Base-by-base conservation (phyloP, 805 yeast species). In the Priceomyces haplophilus region DNA sequence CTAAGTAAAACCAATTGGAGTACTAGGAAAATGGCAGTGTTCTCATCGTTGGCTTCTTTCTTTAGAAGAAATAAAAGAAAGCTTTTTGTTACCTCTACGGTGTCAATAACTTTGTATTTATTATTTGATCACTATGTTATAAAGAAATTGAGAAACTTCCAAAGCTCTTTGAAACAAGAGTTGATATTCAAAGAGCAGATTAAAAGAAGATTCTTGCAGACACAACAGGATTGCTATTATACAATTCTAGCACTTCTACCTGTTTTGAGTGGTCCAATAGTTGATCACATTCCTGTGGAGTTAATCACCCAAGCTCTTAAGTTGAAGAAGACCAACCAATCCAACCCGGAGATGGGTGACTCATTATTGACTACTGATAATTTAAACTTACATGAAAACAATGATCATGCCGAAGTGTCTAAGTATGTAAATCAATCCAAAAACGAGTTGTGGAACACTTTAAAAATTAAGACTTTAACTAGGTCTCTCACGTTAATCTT, bases 191-290 rank as follows among this genome's bases (percentile, higher is more conserved):
- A 69, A 53, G 72, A 69, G 47, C 76, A 71, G 46, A 84, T 90
- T 45, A 83, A 83, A 52, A 75, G 93, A 52, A 69, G 97, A 44
- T 91, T 89, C 55, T 81, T 85, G 39, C 97, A 89, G 67, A 91
- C 97, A 8, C 97, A 90, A 56, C 82, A 83, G 52, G 98, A 91
- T 62, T 87, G 96, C 37, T 74, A 85, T 40, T 81, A 80, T 66
- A 91, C 97, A 0, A 79, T 90, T 40, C 72, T 86, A 58, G 90
- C 95, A 3, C 72, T 91, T 47, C 69, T 87, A 38, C 95, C 96
- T 1, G 87, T 88, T 3, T 67, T 90, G 34, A 73, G 82, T 4
- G 75, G 75, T 23, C 88, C 86, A 12, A 75, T 88, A 6, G 62
- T 82, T 44, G 78, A 75, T 16, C 69, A 69, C 42, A 69, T 83